Conservation (phyloP, 1,284 basidiomycete species). For the Kwoniella shivajii region DNA sequence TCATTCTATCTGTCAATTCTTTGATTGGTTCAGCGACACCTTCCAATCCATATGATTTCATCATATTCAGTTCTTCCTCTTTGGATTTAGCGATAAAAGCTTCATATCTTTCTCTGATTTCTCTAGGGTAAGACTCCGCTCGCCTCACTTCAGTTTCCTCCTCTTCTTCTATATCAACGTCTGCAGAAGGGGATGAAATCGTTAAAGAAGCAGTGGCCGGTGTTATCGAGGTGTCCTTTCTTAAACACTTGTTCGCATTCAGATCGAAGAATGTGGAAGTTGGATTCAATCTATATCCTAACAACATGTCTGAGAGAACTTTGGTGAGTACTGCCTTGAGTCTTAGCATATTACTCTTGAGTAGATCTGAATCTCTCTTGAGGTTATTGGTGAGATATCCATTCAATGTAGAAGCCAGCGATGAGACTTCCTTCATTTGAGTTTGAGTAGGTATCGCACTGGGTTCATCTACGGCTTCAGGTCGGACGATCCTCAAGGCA, state of each 20-base stretch:
- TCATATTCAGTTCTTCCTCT: slow-evolving; percentile 13
- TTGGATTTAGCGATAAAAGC: slow-evolving; percentile 1
- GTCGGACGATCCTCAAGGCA: slow-evolving; percentile 7
- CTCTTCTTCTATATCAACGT: neutral
- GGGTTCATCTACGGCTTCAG: neutral
- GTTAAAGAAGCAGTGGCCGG: neutral
- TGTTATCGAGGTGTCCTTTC: slow-evolving; percentile 1
- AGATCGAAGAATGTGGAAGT: slow-evolving; percentile 16
- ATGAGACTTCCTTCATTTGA: slow-evolving; percentile 2
- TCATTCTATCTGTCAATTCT: slow-evolving; percentile 27
- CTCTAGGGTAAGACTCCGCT: slow-evolving; percentile 1
- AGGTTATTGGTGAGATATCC: slow-evolving; percentile 13
- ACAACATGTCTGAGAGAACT: slow-evolving; percentile 12
- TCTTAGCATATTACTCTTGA: slow-evolving; percentile 1
- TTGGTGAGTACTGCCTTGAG: slow-evolving; percentile 3
- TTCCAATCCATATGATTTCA: slow-evolving; percentile 19
- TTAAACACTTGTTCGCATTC: slow-evolving; percentile 9
- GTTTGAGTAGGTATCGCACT: neutral
- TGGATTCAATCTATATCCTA: slow-evolving; percentile 19
- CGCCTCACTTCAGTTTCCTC: neutral
- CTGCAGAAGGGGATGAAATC: neutral
- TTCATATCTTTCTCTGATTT: slow-evolving; percentile 10
- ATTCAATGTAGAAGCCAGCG: slow-evolving; percentile 8
- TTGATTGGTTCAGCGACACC: slow-evolving; percentile 22
- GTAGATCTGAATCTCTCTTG: slow-evolving; percentile 6